Conservation (phyloP, 352 stramenopile genomes). For the Phytophthora citrophthora region DNA sequence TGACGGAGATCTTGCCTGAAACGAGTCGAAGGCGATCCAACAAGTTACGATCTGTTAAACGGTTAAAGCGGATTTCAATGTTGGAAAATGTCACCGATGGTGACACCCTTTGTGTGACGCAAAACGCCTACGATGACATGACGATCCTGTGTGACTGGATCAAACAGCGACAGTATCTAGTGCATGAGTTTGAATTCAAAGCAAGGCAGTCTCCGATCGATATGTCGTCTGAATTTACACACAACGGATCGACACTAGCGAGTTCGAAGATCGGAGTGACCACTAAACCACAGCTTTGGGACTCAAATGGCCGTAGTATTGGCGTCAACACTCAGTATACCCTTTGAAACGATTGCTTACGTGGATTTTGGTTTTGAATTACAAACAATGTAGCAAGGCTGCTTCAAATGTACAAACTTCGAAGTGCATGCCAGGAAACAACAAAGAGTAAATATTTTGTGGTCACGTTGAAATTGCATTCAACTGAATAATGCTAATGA, state of each 20-base stretch:
- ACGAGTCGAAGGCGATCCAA: background rate
- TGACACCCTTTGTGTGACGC: conserved; percentile 65
- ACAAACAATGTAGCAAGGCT: no score
- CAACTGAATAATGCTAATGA: no score
- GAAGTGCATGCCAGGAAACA: no score
- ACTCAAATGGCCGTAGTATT: conserved; percentile 61
- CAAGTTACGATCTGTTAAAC: conserved; percentile 13
- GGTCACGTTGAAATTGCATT: background rate
- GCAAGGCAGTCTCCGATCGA: background rate
- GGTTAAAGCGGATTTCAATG: conserved; percentile 43
- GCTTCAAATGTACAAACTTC: no score
- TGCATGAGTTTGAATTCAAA: conserved; percentile 34
- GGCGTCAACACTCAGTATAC: conserved; percentile 26
- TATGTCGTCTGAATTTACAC: background rate
- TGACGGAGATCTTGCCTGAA: conserved; percentile 13
- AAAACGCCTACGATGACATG: conserved; percentile 73
- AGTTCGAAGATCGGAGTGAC: background rate
- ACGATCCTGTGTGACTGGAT: conserved; percentile 73
- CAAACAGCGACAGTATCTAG: conserved; percentile 44
- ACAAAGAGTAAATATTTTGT: background rate
- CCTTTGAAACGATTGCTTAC: background rate
- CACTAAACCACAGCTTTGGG: conserved; percentile 46
- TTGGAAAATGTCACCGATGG: conserved; percentile 57
- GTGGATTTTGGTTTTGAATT: background rate
- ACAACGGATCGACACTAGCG: background rate